These are phyloP conservation scores for Candida anglica DNA, from an alignment of 805 yeast genomes.

Conservation along the genomic window DNA sequence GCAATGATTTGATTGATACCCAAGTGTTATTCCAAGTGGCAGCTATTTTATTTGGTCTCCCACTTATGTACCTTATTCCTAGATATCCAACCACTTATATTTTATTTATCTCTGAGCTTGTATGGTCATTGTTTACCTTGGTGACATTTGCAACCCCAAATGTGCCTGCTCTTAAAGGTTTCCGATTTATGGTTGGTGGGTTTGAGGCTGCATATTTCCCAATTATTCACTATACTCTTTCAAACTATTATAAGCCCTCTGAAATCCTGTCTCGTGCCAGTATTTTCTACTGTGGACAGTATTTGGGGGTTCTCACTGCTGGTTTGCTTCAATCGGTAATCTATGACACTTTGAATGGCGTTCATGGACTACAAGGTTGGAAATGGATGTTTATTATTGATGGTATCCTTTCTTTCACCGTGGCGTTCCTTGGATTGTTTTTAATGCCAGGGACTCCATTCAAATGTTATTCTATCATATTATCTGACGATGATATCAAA, in stretches of 20 bases:
- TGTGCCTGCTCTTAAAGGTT: conserved; percentile 17
- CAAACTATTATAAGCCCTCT: conserved; percentile 19
- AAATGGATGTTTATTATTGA: conserved; percentile 23
- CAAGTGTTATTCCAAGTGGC: conserved; percentile 21
- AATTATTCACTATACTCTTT: conserved; percentile 21
- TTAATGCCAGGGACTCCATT: conserved; percentile 22
- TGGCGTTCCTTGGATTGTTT: conserved; percentile 14
- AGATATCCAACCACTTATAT: conserved; percentile 13
- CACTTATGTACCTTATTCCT: conserved; percentile 19
- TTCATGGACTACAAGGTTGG: conserved; percentile 19
- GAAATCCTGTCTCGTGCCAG: conserved; percentile 22
- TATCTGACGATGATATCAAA: conserved; percentile 54
- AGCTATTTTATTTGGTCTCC: conserved; percentile 20
- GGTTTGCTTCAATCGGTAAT: conserved; percentile 44
- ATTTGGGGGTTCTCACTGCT: conserved; percentile 23
- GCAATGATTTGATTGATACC: conserved; percentile 24
- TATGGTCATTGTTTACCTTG: conserved; percentile 20
- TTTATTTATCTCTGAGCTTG: conserved; percentile 10
- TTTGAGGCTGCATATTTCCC: conserved; percentile 24
- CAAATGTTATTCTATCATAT: conserved; percentile 44
- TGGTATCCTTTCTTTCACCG: conserved; percentile 16
- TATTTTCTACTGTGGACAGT: conserved; percentile 26
- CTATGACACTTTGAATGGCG: conserved; percentile 43
- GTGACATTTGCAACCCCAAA: conserved; percentile 14
- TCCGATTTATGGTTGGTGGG: conserved; percentile 21